Base-by-base conservation (phyloP, 352 stramenopile genomes). In the Thalassiosira mediterranea region DNA sequence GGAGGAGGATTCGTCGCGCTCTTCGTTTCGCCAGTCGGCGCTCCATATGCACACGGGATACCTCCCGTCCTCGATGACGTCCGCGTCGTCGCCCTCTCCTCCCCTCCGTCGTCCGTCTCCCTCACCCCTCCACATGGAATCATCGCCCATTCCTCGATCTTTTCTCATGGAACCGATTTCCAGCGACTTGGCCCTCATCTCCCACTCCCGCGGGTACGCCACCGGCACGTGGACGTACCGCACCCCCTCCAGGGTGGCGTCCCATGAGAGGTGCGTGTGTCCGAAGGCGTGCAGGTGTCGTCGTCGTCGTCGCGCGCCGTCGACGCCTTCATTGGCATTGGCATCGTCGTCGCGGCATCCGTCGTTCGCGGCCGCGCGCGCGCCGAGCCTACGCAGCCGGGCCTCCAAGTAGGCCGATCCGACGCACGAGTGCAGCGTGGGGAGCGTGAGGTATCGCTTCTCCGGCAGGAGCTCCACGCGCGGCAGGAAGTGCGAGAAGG, bases 141-240 rank as follows among this genome's bases (percentile, higher is more conserved):
- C n/a, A n/a, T n/a, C n/a, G n/a, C n/a, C n/a, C n/a, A n/a, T n/a
- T n/a, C n/a, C n/a, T n/a, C n/a, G n/a, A n/a, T n/a, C n/a, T n/a
- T n/a, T n/a, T n/a, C n/a, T n/a, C 68, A 83, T 78, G 29, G 65
- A 51, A 26, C 74, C 74, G 37, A 83, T 72, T 19, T 71, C 67
- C 32, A 83, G 47, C 21, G 74, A 84, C 46, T 44, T 66, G 11
- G 49, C 52, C 19, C 76, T 40, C 37, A 72, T 49, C 31, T 79
- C 68, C 72, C 77, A 80, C 57, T 86, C 77, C 38, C 48, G 65
- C 15, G 77, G 77, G 56, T 86, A 86, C 0, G 72, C 77, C 3
- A 86, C 48, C n/a, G 68, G 67, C 13, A 71, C 56, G 23, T 86
- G 77, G 0, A 83, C 51, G 21, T 86, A 86, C 31, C 77, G 17